Conservation (phyloP, 169 alveolate genomes). For the Plasmodium sp. region DNA sequence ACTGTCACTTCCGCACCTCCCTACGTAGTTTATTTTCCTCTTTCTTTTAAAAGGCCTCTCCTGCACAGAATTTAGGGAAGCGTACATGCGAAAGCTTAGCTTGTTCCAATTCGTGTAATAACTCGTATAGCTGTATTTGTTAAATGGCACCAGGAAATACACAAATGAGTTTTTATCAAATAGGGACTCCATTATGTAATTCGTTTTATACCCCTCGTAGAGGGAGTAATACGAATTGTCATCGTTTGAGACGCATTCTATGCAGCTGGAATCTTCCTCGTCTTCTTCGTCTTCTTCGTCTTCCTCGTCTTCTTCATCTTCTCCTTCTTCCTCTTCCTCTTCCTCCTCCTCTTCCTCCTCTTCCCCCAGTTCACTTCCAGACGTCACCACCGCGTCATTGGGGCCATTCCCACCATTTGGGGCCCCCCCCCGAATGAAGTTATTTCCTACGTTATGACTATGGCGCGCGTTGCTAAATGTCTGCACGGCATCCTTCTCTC, state of each 20-base stretch:
- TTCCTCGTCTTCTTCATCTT: neutral
- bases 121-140: constrained; percentile 67
- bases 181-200: constrained; percentile 68
- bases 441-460: neutral
- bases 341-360: neutral
- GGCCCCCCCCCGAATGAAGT: neutral
- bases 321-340: neutral
- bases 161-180: constrained; percentile 65
- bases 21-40: neutral
- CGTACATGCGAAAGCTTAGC: constrained; percentile 66
- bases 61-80: constrained; percentile 23
- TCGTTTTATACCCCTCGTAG: constrained; percentile 66
- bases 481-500: neutral
- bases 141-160: constrained; percentile 66
- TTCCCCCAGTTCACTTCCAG: neutral
- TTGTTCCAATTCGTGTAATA: constrained; percentile 71
- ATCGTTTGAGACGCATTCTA: constrained; percentile 16
- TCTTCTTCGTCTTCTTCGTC: neutral
- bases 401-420: neutral
- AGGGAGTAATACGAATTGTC: constrained; percentile 38
- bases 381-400: neutral
- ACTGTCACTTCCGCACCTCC: neutral
- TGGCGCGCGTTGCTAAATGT: neutral
- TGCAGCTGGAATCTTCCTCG: constrained; percentile 18
- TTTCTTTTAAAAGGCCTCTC: constrained; percentile 1